Percentiles rank a stretch among this genome's conserved stretches.
phyloP scores from a whole-genome alignment of 345 rosid genomes.

The Lepidium didymum region DNA sequence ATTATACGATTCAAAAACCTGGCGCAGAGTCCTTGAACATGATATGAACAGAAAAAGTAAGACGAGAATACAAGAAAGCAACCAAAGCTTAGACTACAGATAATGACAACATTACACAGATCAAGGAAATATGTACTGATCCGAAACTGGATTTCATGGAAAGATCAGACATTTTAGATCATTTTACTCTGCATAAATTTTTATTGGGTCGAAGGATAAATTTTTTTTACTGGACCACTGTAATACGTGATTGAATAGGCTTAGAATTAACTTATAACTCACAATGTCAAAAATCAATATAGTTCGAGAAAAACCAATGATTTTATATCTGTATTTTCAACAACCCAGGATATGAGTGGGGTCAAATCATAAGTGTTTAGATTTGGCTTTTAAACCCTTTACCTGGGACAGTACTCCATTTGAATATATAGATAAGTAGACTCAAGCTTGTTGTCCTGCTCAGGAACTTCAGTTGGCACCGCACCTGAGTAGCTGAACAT shows the following conservation, averaged over 20 bases:
- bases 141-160: background rate
- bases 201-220: background rate
- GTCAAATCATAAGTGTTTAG: background rate
- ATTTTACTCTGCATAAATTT: background rate
- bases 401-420: constrained; percentile 98
- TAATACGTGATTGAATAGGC: background rate
- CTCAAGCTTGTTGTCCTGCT: constrained; percentile 62
- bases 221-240: background rate
- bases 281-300: background rate
- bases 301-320: background rate
- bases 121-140: background rate
- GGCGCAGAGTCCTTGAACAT: constrained; percentile 74
- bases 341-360: background rate
- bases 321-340: background rate
- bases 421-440: constrained; percentile 87
- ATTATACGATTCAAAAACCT: constrained; percentile 73
- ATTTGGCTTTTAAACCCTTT: constrained; percentile 9
- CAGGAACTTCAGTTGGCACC: constrained; percentile 45
- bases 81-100: background rate
- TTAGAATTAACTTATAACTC: background rate
- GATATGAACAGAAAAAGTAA: background rate
- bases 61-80: constrained; percentile 5
- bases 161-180: background rate
- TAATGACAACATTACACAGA: background rate
- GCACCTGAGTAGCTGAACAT: constrained; percentile 49